Percentiles rank a stretch among this genome's conserved stretches.
These are phyloP conservation scores for Chaetoceros tenuissimus DNA, from an alignment of 108 stramenopile genomes.

Conservation along the genomic window DNA sequence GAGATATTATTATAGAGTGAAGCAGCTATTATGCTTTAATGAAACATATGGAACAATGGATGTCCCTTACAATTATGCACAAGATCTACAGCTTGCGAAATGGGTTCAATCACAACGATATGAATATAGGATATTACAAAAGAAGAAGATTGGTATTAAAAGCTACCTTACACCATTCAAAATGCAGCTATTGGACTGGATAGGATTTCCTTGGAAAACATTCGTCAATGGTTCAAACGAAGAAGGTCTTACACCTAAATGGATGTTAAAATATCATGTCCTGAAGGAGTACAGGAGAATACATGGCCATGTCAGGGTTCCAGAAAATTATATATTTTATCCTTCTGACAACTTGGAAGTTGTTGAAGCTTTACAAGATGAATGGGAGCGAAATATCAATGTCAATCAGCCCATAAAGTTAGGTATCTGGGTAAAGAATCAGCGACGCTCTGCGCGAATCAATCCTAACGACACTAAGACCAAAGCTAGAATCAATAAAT, in stretches of 20 bases:
- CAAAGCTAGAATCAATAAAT: not conserved
- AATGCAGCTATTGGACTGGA: not conserved
- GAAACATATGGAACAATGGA: not conserved
- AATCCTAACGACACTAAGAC: not conserved
- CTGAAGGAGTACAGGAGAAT: not conserved
- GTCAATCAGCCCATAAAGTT: not conserved
- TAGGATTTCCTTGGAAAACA: not conserved
- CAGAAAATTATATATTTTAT: too few species aligned
- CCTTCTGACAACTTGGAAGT: too few species aligned
- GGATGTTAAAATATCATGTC: not conserved
- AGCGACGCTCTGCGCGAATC: not conserved
- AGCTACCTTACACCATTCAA: not conserved
- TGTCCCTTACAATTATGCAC: not conserved
- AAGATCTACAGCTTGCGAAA: not conserved
- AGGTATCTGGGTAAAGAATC: not conserved
- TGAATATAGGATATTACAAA: not conserved
- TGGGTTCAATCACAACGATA: not conserved
- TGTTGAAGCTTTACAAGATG: too few species aligned
- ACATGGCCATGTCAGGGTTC: not conserved
- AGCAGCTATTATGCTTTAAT: not conserved
- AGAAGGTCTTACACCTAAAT: not conserved
- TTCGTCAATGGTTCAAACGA: not conserved
- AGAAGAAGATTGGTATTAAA: not conserved
- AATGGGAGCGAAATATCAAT: too few species aligned
- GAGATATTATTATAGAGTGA: not conserved